Base-by-base conservation (phyloP, 2,329 filamentous ascomycete genomes). In the Capronia coronata region DNA sequence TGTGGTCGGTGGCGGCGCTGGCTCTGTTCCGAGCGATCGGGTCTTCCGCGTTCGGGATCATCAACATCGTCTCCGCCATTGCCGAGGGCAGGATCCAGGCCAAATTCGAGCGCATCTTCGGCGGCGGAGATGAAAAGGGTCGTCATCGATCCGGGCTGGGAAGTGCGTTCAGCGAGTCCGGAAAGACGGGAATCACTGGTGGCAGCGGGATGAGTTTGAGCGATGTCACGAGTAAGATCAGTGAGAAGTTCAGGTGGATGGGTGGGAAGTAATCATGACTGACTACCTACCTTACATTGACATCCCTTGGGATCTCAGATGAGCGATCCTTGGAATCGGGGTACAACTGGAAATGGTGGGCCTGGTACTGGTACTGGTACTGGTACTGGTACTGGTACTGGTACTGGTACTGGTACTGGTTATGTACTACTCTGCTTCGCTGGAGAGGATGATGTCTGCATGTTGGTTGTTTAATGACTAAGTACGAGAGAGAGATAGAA, bases 21-120 rank as follows among this genome's bases (percentile, higher is more conserved):
- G 93, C 94, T 1, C 72, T 93, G 5, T 95, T 98, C 76, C 81
- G 93, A 56, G 90, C 88, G 1, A 67, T 96, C 1, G 93, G 93
- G 0, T 84, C 79, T 8, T 83, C 82, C 0, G 79, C 87, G 0
- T 98, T 94, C 70, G 83, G 87, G 2, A 67, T 96, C 51, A 82
- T 97, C 63, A 91, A 94, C 64, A 72, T 83, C 27, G 71, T 98
- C 48, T 91, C 94, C 64, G 84, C 83, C 63, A 74, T 94, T 30
- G 87, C 93, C 30, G 91, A 98, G 68, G 91, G 89, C 0, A 82
- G 87, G 60, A 79, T 95, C 58, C 83, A 82, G 65, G 63, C 67
- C 48, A 65, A 61, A 41, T 60, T 60, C 32, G 57, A 58, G 34
- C 41, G 43, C 7, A 46, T 56, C 21, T 59, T 61, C 46, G 59